A percentile compares a stretch with the other conserved stretches of the same genome.
These are phyloP conservation scores for Fusarium gaditjirri DNA, from an alignment of 2,329 filamentous ascomycete species.

Conservation along the genomic window DNA sequence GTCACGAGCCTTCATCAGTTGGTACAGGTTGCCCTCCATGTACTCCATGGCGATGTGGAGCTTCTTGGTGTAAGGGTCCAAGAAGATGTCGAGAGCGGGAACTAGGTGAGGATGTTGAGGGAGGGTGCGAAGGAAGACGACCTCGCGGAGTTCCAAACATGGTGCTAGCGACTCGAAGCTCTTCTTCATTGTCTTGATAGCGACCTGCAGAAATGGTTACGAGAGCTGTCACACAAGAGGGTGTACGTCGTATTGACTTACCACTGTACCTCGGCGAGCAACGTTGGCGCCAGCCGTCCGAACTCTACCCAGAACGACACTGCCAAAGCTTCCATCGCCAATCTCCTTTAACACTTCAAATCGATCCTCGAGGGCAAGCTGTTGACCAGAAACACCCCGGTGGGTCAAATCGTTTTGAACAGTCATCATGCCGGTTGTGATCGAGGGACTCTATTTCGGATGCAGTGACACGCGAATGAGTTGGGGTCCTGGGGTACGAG, in stretches of 20 bases:
- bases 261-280: constrained; percentile 90
- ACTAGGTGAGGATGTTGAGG: constrained; percentile 91
- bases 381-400: constrained; percentile 69
- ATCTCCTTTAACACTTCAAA: constrained; percentile 99
- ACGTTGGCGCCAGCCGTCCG: constrained; percentile 89
- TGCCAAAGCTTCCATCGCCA: constrained; percentile 98
- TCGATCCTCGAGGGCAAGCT: constrained; percentile 84
- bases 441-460: constrained; percentile 33
- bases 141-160: constrained; percentile 93
- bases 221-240: constrained; percentile 21
- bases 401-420: constrained; percentile 78
- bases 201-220: constrained; percentile 70
- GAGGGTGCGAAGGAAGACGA: constrained; percentile 92
- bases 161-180: constrained; percentile 91
- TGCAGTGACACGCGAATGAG: constrained; percentile 31
- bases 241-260: constrained; percentile 61
- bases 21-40: constrained; percentile 99
- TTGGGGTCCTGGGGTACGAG: constrained; percentile 28
- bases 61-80: constrained; percentile 95
- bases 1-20: constrained; percentile 97
- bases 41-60: constrained; percentile 99
- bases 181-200: constrained; percentile 99
- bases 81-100: constrained; percentile 97
- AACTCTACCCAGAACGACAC: constrained; percentile 90
- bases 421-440: constrained; percentile 69